A percentile compares a stretch with the other conserved stretches of the same genome.
These are phyloP conservation scores for Trypanosoma platydactyli DNA, from an alignment of 208 protist genomes.

Conservation along the genomic window DNA sequence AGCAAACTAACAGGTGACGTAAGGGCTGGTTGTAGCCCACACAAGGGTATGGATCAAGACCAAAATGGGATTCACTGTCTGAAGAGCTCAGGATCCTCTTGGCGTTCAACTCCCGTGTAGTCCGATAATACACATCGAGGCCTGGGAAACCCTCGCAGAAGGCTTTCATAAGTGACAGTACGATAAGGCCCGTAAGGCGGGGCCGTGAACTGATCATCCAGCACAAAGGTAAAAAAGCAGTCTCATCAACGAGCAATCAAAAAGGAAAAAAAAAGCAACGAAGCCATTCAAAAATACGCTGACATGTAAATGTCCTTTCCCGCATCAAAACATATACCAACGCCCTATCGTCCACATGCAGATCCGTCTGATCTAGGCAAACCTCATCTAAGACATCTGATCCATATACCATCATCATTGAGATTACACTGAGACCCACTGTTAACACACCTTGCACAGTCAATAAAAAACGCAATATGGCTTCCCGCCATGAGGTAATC, in stretches of 20 bases:
- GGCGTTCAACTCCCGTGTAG: conserved; percentile 85
- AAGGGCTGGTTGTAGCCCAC: conserved; percentile 94
- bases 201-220: conserved; percentile 79
- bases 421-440: conserved; percentile 85
- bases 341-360: conserved; percentile 78
- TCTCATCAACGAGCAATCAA: conserved; percentile 85
- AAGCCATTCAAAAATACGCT: conserved; percentile 84
- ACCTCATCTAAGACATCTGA: conserved; percentile 88
- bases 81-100: conserved; percentile 87
- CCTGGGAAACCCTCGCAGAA: conserved; percentile 91
- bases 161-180: conserved; percentile 90
- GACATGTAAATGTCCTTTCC: conserved; percentile 89
- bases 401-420: conserved; percentile 85
- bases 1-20: conserved; percentile 91
- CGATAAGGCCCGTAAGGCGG: conserved; percentile 91
- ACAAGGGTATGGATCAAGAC: conserved; percentile 91
- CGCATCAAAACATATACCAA: conserved; percentile 84
- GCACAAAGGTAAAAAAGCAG: conserved; percentile 71
- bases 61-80: conserved; percentile 94
- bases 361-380: conserved; percentile 80
- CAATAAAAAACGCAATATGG: conserved; percentile 94
- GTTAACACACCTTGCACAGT: conserved; percentile 90
- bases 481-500: conserved; percentile 91
- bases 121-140: conserved; percentile 92
- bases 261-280: conserved; percentile 74